Base-by-base conservation (phyloP, 192 early-diverging fungal genomes). In the Umbelopsis sp. region DNA sequence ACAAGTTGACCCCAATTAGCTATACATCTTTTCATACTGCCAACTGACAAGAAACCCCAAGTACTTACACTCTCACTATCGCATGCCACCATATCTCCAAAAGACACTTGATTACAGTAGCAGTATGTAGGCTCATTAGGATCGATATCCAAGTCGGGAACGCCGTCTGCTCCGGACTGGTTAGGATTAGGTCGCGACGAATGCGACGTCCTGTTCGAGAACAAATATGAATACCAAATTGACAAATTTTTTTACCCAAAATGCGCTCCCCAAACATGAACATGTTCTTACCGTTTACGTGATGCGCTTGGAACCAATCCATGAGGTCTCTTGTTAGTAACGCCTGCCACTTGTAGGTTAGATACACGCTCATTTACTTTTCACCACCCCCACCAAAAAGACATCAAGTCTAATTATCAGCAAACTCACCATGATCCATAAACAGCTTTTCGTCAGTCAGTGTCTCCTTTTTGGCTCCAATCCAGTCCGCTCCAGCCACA, bases 61-160 rank as follows among this genome's bases (percentile, higher is more conserved):
- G 10, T 69, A 65, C 88, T 88, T 75, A 75, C 78, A 72, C 74
- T 79, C 22, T 92, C 91, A 71, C 94, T 91, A 74, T 90, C 89
- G 64, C 88, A 90, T 9, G 89, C 94, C 69, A 96, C 91, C 94
- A 96, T 96, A 51, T 95, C 94, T 30, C 94, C 94, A 73, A 84
- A 96, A 11, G 91, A 93, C 18, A 95, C 91, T 71, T 92, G 91
- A 22, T 90, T 81, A 71, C 94, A 96, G 69, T 90, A 91, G 75
- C 94, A 96, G 73, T 96, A 96, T 22, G 82, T 84, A 0, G 94
- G 94, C 81, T 96, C 94, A 74, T 94, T 92, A 1, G 94, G 94
- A 77, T 96, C 94, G 48, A 96, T 92, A 0, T 90, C 87, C 74
- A 89, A 77, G 25, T 86, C 88, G 4, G 77, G 52, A n/a, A 72